A percentile compares a stretch with the other conserved stretches of the same genome.
Conservation (phyloP, 441 rosid genomes). For the Macaranga tanarius region DNA sequence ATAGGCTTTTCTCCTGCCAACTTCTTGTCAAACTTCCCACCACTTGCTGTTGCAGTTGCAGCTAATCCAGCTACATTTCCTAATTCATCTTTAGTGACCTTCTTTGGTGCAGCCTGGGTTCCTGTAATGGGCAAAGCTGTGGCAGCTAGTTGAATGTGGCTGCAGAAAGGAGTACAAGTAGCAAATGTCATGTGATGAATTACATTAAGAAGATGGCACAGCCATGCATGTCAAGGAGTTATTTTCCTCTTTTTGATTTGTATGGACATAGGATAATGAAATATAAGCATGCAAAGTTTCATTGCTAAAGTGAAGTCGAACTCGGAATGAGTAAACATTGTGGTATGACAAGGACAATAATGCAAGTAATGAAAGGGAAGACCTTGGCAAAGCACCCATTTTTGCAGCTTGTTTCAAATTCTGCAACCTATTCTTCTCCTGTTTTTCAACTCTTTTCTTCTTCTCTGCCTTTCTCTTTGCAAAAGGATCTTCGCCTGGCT, state of each 20-base stretch:
- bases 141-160: slow-evolving; percentile 90
- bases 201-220: not conserved
- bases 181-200: slow-evolving; percentile 10
- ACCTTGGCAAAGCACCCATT: slow-evolving; percentile 92
- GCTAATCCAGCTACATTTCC: slow-evolving; percentile 89
- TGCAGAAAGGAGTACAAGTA: slow-evolving; percentile 37
- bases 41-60: slow-evolving; percentile 87
- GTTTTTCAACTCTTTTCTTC: slow-evolving; percentile 79
- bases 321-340: no score
- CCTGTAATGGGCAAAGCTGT: slow-evolving; percentile 86
- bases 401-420: slow-evolving; percentile 77
- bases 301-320: no score
- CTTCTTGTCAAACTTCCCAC: slow-evolving; percentile 93
- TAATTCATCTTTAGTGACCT: slow-evolving; percentile 64
- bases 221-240: no score
- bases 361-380: slow-evolving; percentile 11
- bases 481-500: slow-evolving; percentile 85
- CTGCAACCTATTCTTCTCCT: slow-evolving; percentile 63
- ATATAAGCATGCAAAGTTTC: no score
- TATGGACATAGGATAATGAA: no score
- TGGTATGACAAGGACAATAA: no score
- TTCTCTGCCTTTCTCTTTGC: slow-evolving; percentile 72
- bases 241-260: no score
- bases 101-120: slow-evolving; percentile 63
- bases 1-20: slow-evolving; percentile 76